Conservation (phyloP, 257 asterid genomes). For the Misopates orontium region DNA sequence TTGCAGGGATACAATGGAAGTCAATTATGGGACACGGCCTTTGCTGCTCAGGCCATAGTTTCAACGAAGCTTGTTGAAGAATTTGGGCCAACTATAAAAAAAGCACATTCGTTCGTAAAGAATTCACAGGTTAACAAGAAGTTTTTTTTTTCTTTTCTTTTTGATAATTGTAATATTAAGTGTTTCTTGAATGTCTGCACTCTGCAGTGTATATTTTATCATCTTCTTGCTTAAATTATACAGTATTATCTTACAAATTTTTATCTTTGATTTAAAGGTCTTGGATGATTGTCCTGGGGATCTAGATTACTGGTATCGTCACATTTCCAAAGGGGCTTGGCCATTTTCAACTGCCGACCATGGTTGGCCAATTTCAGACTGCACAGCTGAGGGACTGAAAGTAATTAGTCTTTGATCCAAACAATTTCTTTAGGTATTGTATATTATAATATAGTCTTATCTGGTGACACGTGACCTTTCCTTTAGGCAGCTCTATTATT, state of each 20-base stretch:
- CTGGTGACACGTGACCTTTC: constrained; percentile 25
- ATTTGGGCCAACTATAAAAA: constrained; percentile 64
- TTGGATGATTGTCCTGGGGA: constrained; percentile 84
- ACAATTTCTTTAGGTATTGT: constrained; percentile 15
- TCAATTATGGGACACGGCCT: constrained; percentile 90
- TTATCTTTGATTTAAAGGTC: constrained; percentile 53
- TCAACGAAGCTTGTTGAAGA: constrained; percentile 66
- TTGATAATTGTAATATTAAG: background rate
- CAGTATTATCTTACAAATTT: constrained; percentile 21
- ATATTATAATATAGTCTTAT: constrained; percentile 3
- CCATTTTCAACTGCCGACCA: constrained; percentile 98
- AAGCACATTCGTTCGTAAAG: constrained; percentile 70
- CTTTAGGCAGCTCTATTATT: constrained; percentile 70
- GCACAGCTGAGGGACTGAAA: constrained; percentile 98
- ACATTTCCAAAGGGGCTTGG: constrained; percentile 99
- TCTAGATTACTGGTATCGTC: constrained; percentile 81
- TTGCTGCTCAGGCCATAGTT: constrained; percentile 88
- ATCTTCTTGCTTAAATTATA: constrained; percentile 17
- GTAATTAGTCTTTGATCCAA: constrained; percentile 42
- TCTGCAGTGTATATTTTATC: constrained; percentile 15
- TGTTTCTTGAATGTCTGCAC: constrained; percentile 20
- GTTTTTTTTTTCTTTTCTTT: constrained; percentile 3
- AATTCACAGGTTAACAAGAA: constrained; percentile 66
- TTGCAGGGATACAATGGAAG: constrained; percentile 96
- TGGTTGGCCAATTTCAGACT: constrained; percentile 99